phyloP scores from a whole-genome alignment of 495 filamentous ascomycete species.

The Neurospora terricola region DNA sequence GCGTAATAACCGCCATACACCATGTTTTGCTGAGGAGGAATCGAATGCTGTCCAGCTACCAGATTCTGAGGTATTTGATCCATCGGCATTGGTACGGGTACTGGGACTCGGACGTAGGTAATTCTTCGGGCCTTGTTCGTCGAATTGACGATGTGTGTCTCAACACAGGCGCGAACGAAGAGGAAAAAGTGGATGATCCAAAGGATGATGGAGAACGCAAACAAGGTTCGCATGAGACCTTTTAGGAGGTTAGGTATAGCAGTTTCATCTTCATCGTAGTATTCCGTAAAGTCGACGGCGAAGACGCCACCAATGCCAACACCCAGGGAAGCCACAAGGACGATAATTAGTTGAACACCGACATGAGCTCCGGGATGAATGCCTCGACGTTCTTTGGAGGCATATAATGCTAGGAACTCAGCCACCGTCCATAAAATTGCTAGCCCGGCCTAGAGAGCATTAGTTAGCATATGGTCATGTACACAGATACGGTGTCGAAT shows the following conservation, averaged over 20 bases:
- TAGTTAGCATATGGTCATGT: slow-evolving; percentile 1
- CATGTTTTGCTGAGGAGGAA: not conserved
- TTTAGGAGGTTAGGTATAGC: not conserved
- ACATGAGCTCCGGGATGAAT: slow-evolving; percentile 32
- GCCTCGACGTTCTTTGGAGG: slow-evolving; percentile 15
- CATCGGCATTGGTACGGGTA: not conserved
- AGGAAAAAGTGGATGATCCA: slow-evolving; percentile 28
- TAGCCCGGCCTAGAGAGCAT: slow-evolving; percentile 14
- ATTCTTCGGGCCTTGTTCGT: not conserved
- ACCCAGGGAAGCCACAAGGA: slow-evolving; percentile 8
- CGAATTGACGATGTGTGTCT: slow-evolving; percentile 23
- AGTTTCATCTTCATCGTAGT: slow-evolving; percentile 4
- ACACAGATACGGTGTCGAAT: not conserved
- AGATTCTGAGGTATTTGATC: not conserved
- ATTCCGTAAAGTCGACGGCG: not conserved
- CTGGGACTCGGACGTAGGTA: slow-evolving; percentile 6
- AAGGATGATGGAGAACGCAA: slow-evolving; percentile 11
- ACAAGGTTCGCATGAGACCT: not conserved
- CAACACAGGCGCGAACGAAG: slow-evolving; percentile 35
- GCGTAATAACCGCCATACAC: slow-evolving; percentile 12
- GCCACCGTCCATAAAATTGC: slow-evolving; percentile 26
- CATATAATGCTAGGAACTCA: slow-evolving; percentile 24
- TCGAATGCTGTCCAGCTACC: not conserved
- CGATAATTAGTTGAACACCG: slow-evolving; percentile 27
- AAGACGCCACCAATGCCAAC: slow-evolving; percentile 12